Percentiles rank a stretch among this genome's conserved stretches.
Conservation (phyloP, 2,329 filamentous ascomycete genomes). For the Hymenoscyphus repandus region DNA sequence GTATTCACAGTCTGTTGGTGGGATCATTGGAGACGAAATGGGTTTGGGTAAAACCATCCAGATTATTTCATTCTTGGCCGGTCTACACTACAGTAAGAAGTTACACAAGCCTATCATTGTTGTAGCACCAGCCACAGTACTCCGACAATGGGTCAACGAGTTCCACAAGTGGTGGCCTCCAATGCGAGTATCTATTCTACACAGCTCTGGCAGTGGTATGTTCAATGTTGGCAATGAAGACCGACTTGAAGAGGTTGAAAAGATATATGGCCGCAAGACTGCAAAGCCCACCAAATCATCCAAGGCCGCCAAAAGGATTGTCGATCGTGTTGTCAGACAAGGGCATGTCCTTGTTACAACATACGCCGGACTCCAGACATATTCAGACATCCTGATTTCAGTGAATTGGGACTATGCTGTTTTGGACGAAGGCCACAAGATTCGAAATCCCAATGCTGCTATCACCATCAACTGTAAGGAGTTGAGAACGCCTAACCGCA, state of each 20-base stretch:
- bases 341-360: conserved; percentile 95
- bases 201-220: conserved; percentile 96
- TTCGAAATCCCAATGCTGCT: conserved; percentile 90
- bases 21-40: conserved; percentile 97
- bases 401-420: conserved; percentile 91
- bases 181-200: conserved; percentile 89
- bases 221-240: conserved; percentile 69
- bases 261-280: conserved; percentile 39
- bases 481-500: conserved; percentile 78
- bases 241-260: conserved; percentile 48
- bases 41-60: conserved; percentile 93
- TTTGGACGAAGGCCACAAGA: conserved; percentile 96
- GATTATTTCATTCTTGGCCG: conserved; percentile 63
- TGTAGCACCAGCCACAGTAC: conserved; percentile 88
- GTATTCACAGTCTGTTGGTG: conserved; percentile 82
- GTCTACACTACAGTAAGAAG: conserved; percentile 84
- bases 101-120: conserved; percentile 82
- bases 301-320: conserved; percentile 71
- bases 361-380: conserved; percentile 92
- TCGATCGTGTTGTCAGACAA: conserved; percentile 73
- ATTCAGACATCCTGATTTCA: conserved; percentile 74
- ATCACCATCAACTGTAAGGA: conserved; percentile 97
- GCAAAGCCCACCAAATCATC: conserved; percentile 47
- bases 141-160: conserved; percentile 97
- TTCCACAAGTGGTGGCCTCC: conserved; percentile 99